These are phyloP conservation scores for Sporothrix brunneoviolacea DNA, from an alignment of 2,329 filamentous ascomycete genomes.

Conservation along the genomic window DNA sequence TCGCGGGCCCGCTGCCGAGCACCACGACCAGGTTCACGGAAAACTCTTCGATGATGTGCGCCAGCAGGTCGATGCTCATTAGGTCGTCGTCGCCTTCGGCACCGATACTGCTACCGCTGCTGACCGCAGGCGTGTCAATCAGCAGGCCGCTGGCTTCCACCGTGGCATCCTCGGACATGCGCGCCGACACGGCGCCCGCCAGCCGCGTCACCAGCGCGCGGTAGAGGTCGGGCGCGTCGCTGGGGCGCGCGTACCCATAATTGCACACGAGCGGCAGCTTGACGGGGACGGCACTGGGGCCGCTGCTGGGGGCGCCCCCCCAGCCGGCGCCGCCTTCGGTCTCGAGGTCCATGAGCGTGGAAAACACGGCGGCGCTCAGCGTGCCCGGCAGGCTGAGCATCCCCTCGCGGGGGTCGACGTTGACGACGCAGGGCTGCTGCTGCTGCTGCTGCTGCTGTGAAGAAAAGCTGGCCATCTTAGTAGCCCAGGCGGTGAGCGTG, in stretches of 20 bases:
- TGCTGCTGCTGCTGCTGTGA: not conserved
- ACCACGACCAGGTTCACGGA: constrained; percentile 76
- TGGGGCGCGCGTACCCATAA: constrained; percentile 67
- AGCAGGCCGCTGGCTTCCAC: constrained; percentile 71
- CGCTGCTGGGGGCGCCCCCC: constrained; percentile 85
- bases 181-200: constrained; percentile 69
- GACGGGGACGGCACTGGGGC: constrained; percentile 78
- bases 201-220: constrained; percentile 67
- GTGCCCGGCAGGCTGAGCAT: constrained; percentile 73
- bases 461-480: constrained; percentile 45
- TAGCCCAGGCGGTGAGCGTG: constrained; percentile 72
- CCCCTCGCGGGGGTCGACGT: constrained; percentile 75
- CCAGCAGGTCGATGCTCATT: constrained; percentile 65
- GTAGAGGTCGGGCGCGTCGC: constrained; percentile 67
- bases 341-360: constrained; percentile 75
- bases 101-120: constrained; percentile 47
- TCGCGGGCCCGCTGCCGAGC: constrained; percentile 53
- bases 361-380: constrained; percentile 78
- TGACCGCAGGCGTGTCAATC: constrained; percentile 72
- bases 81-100: constrained; percentile 29
- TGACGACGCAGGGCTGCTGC: constrained; percentile 73
- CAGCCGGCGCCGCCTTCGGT: constrained; percentile 69
- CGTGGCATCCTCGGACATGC: constrained; percentile 67
- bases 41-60: constrained; percentile 61
- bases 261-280: constrained; percentile 90